phyloP scores from a whole-genome alignment of 495 filamentous ascomycete genomes.

The Bombardia bombarda region DNA sequence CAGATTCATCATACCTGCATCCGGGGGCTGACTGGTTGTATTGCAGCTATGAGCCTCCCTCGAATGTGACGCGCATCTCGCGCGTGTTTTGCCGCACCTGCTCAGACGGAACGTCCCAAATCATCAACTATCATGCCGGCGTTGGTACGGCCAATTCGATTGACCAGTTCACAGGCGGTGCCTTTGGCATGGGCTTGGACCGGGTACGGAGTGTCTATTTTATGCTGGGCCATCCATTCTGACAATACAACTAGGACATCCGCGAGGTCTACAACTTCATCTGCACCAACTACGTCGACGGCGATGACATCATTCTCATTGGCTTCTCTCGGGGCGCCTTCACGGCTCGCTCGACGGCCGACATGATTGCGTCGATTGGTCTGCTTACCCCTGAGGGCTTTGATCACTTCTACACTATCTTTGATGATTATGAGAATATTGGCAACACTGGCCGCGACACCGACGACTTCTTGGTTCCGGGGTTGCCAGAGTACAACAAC shows the following conservation, averaged over 20 bases:
- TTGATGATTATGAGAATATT: slow-evolving; percentile 41
- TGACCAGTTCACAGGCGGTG: slow-evolving; percentile 40
- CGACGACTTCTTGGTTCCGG: slow-evolving; percentile 15
- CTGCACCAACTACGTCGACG: slow-evolving; percentile 52
- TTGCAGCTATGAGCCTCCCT: slow-evolving; percentile 24
- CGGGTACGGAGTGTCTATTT: slow-evolving; percentile 1
- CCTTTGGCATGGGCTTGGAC: slow-evolving; percentile 36
- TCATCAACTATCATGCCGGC: slow-evolving; percentile 40
- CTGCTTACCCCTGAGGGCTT: slow-evolving; percentile 54
- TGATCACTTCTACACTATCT: slow-evolving; percentile 51
- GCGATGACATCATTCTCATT: slow-evolving; percentile 58
- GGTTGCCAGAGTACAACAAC: slow-evolving; percentile 12
- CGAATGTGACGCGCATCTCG: slow-evolving; percentile 38
- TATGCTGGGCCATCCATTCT: background rate
- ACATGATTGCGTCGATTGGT: slow-evolving; percentile 51
- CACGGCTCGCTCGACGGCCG: slow-evolving; percentile 54
- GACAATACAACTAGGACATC: slow-evolving; percentile 33
- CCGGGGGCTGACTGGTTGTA: background rate
- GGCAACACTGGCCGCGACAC: slow-evolving; percentile 9
- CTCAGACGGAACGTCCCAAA: slow-evolving; percentile 25
- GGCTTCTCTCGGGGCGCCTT: slow-evolving; percentile 67
- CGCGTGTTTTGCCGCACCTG: slow-evolving; percentile 24
- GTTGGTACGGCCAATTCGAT: slow-evolving; percentile 34
- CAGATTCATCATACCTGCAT: background rate
- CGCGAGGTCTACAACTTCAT: slow-evolving; percentile 59